These are phyloP conservation scores for Oemleria cerasiformis DNA, from an alignment of 306 rosid species.

Conservation along the genomic window DNA sequence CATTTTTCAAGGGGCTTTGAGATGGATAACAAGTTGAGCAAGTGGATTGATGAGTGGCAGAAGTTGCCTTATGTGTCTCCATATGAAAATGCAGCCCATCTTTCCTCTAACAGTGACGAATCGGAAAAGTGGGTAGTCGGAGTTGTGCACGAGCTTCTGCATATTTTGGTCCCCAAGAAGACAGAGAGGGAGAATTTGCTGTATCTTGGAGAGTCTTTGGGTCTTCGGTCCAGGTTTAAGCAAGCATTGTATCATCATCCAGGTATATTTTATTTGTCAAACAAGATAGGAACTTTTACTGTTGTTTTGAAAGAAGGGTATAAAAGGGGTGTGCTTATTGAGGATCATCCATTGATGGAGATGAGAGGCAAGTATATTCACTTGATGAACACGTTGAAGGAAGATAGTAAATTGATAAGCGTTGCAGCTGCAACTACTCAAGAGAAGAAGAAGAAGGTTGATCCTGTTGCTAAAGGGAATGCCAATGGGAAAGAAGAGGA, in stretches of 20 bases:
- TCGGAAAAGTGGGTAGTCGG: slow-evolving; percentile 72
- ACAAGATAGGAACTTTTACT: slow-evolving; percentile 63
- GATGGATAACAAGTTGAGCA: slow-evolving; percentile 70
- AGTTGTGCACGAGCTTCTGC: slow-evolving; percentile 79
- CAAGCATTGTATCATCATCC: slow-evolving; percentile 70
- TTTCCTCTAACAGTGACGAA: slow-evolving; percentile 53
- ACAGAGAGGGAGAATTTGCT: slow-evolving; percentile 58
- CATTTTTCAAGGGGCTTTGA: slow-evolving; percentile 63
- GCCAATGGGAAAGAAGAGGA: slow-evolving; percentile 22
- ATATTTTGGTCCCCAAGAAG: slow-evolving; percentile 71
- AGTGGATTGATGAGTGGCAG: slow-evolving; percentile 80
- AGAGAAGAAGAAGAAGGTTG: slow-evolving; percentile 28
- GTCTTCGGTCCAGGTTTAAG: slow-evolving; percentile 72
- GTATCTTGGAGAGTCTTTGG: slow-evolving; percentile 64
- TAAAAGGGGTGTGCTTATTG: slow-evolving; percentile 67
- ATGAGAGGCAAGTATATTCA: slow-evolving; percentile 68
- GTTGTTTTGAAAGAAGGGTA: slow-evolving; percentile 75
- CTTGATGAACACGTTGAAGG: slow-evolving; percentile 55
- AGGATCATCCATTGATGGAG: slow-evolving; percentile 45
- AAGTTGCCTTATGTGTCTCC: slow-evolving; percentile 74
- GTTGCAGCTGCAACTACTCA: slow-evolving; percentile 26
- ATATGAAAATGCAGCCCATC: slow-evolving; percentile 61
- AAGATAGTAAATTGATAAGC: slow-evolving; percentile 36
- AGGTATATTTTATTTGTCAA: slow-evolving; percentile 73
- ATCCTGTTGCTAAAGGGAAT: slow-evolving; percentile 17